phyloP scores from a whole-genome alignment of 495 filamentous ascomycete species.

The Clavariopsis aquatica region DNA sequence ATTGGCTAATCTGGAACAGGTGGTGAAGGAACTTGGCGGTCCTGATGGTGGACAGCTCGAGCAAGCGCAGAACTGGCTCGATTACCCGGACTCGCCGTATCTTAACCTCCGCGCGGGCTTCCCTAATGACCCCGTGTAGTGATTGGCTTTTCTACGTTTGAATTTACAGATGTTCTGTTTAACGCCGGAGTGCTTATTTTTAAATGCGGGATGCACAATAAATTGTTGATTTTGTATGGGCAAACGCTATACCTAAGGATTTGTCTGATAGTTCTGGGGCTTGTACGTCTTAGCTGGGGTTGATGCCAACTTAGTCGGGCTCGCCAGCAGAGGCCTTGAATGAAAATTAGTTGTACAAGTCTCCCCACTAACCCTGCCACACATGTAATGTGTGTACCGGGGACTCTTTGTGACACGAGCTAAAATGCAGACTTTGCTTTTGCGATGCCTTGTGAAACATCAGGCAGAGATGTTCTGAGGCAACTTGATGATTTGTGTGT shows the following conservation, averaged over 20 bases:
- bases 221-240: not conserved
- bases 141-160: not conserved
- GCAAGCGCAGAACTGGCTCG: conserved; percentile 24
- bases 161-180: no score
- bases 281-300: not conserved
- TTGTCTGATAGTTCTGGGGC: not conserved
- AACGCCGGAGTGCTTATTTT: no score
- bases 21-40: conserved; percentile 30
- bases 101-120: conserved; percentile 35
- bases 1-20: conserved; percentile 14
- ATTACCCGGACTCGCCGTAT: conserved; percentile 33
- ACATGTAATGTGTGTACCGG: not conserved
- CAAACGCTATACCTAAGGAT: not conserved
- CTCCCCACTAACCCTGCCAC: not conserved
- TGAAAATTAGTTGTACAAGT: not conserved
- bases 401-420: not conserved
- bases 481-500: not conserved
- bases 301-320: not conserved
- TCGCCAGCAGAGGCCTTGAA: not conserved
- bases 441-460: conserved; percentile 1
- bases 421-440: not conserved
- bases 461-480: not conserved
- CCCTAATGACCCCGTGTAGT: conserved; percentile 12
- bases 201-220: no score
- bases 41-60: conserved; percentile 23